phyloP scores from a whole-genome alignment of 129 eudicot species.

The Solidago caesia region DNA sequence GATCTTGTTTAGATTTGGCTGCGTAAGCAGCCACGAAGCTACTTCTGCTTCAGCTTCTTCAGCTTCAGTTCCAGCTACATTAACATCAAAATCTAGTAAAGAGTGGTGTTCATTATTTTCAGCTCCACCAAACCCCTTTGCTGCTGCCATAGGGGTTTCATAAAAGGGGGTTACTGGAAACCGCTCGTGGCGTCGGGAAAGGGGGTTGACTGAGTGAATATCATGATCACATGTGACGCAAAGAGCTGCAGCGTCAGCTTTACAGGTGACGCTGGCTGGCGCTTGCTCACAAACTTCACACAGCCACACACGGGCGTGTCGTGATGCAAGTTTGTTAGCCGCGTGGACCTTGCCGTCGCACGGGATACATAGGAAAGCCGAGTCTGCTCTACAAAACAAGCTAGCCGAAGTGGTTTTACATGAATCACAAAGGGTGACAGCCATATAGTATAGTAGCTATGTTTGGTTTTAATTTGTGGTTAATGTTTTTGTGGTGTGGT shows the following conservation, averaged over 20 bases:
- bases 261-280: conserved; percentile 79
- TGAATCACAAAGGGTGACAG: conserved; percentile 64
- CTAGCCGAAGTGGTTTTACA: conserved; percentile 69
- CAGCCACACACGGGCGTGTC: conserved; percentile 87
- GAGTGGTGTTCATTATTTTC: conserved; percentile 23
- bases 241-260: conserved; percentile 86
- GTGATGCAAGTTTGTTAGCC: conserved; percentile 91
- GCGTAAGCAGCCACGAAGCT: conserved; percentile 71
- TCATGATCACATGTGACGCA: conserved; percentile 78
- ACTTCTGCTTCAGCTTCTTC: conserved; percentile 92
- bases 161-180: conserved; percentile 64
- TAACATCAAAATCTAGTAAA: conserved; percentile 28
- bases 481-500: not conserved
- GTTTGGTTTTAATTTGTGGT: conserved; percentile 4
- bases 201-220: conserved; percentile 77
- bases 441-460: conserved; percentile 26
- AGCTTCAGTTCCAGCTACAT: conserved; percentile 37
- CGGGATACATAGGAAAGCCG: conserved; percentile 64
- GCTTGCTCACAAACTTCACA: conserved; percentile 91
- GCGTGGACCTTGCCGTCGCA: conserved; percentile 83
- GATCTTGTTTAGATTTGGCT: conserved; percentile 23
- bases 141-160: conserved; percentile 38
- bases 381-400: conserved; percentile 74
- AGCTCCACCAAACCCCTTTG: conserved; percentile 10
- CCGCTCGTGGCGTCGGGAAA: conserved; percentile 89